These are phyloP conservation scores for Besnoitia besnoiti DNA, from an alignment of 169 alveolate genomes.

Conservation along the genomic window DNA sequence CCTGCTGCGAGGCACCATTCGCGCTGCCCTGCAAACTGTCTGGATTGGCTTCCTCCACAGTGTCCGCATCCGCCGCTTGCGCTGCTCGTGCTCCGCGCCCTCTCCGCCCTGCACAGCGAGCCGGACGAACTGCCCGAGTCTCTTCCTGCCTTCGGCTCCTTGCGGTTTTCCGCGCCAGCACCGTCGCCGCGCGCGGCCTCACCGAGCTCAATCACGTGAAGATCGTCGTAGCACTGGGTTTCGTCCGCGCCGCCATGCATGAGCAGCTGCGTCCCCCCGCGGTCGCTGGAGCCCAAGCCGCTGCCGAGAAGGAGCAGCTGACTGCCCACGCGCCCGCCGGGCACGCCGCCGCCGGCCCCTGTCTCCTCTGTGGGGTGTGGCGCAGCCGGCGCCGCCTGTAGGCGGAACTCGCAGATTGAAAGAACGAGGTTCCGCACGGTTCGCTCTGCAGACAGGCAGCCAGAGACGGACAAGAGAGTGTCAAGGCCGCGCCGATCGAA, in stretches of 20 bases:
- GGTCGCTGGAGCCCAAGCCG: background rate
- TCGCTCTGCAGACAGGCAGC: background rate
- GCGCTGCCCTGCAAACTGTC: no score
- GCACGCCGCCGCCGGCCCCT: background rate
- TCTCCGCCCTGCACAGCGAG: no score
- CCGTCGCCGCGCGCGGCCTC: background rate
- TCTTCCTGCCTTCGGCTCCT: background rate
- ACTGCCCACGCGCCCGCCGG: background rate
- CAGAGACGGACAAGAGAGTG: background rate
- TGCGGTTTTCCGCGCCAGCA: background rate
- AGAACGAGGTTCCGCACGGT: constrained; percentile 48
- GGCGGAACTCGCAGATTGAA: constrained; percentile 62
- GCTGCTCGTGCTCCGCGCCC: no score
- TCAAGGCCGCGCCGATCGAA: no score
- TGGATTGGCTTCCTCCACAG: no score
- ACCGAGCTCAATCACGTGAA: constrained; percentile 16
- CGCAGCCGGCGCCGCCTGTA: constrained; percentile 15
- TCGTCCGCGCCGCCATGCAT: constrained; percentile 62
- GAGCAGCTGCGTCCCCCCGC: constrained; percentile 32
- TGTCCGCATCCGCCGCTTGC: no score
- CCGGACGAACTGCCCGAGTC: no score
- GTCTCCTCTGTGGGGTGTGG: background rate
- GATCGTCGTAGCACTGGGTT: constrained; percentile 8
- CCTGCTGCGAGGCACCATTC: no score
- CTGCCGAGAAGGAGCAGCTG: background rate